Base-by-base conservation (phyloP, 257 asterid species). In the Echites panduratus region DNA sequence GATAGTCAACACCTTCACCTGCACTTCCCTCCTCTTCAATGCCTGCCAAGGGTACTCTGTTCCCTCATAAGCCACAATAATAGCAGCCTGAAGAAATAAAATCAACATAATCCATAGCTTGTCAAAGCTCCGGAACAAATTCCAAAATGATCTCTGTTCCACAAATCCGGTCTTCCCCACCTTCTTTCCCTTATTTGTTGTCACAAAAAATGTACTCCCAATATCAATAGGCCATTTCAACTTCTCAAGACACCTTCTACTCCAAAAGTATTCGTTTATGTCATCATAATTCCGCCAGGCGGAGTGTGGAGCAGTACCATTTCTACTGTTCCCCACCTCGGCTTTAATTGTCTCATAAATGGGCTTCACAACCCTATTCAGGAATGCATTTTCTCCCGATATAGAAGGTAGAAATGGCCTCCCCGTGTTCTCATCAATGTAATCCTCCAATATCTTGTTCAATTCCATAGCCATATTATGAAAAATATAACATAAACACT, bases 131-230 rank as follows among this genome's bases (percentile, higher is more conserved):
- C 99, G 84, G 63, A 75, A 95, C 71, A 95, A 75, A 66, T 95
- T 95, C 99, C 89, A 92, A 79, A 95, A 95, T 6, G 99, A 95
- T 81, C 99, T 88, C 85, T 82, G 91, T 82, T 95, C 99, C 41
- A 95, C 99, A 85, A 89, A 95, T 75, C 99, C 99, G 0, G 99
- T 91, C 88, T 95, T 95, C 76, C 98, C 97, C 1, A 95, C 98
- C 81, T 87, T 95, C 87, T 88, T 90, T 54, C 96, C 97, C 86
- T 58, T 80, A 43, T 80, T 79, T 24, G 93, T 90, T 16, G 96
- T 89, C 81, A 85, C 95, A 47, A 95, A 90, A 58, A 95, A 95
- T 4, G 89, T 95, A 77, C 98, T 90, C 71, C 96, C 96, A 12
- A 67, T 22, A 82, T 95, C 97, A 78, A 95, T 81, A 3, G 99